Evolutionary conservation across 1,284 basidiomycete species (phyloP).

Genomic region (Wallemia ichthyophaga): DNA sequence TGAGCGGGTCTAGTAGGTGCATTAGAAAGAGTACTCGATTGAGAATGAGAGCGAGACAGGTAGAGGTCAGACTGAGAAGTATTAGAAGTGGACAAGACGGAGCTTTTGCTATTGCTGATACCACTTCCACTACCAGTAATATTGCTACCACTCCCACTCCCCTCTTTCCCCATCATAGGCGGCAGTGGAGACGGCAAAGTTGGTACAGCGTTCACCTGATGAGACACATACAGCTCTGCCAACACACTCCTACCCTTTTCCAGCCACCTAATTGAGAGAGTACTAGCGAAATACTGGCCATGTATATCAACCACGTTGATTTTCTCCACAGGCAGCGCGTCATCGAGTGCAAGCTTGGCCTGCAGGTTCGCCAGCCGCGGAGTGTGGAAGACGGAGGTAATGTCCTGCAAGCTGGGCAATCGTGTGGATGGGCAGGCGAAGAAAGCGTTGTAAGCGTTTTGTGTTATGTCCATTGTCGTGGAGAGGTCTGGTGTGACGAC

Average conservation of each 20-base stretch:
- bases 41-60: too few relatives aligned
- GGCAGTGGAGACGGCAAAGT: neutral
- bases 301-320: neutral
- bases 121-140: too few relatives aligned
- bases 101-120: too few relatives aligned
- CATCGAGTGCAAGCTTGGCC: neutral
- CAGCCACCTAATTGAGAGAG: neutral
- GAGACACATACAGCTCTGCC: neutral
- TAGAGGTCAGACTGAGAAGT: too few relatives aligned
- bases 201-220: neutral
- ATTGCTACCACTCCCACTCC: too few relatives aligned
- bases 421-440: neutral
- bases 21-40: too few relatives aligned
- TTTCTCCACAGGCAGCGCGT: neutral
- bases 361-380: neutral
- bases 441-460: neutral
- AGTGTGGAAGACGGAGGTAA: neutral
- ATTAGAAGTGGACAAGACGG: too few relatives aligned
- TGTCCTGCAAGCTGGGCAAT: neutral
- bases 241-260: neutral
- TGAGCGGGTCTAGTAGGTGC: too few relatives aligned
- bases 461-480: neutral
- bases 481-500: neutral
- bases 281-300: neutral
- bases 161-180: too few relatives aligned